phyloP scores from a whole-genome alignment of 345 rosid species.

The Kernera saxatilis region DNA sequence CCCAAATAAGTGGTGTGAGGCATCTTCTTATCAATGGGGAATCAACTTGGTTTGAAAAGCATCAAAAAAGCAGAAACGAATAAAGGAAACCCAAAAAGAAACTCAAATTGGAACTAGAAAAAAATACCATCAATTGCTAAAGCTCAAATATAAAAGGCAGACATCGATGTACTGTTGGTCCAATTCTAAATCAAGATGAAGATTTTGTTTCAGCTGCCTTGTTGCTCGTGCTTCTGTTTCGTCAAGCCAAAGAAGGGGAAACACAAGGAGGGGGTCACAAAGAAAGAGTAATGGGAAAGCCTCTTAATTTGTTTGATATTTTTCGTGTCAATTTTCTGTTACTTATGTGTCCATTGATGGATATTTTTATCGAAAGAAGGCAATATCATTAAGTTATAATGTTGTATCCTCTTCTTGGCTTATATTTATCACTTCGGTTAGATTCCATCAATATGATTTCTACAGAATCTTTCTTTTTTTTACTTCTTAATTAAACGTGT shows the following conservation, averaged over 20 bases:
- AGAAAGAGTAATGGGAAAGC: constrained; percentile 16
- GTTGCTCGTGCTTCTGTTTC: constrained; percentile 42
- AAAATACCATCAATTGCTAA: neutral
- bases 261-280: constrained; percentile 38
- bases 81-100: neutral
- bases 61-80: constrained; percentile 31
- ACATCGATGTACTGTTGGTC: neutral
- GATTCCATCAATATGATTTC: neutral
- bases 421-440: neutral
- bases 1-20: neutral
- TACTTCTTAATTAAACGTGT: neutral
- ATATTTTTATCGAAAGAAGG: neutral
- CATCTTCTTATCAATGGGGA: constrained; percentile 29
- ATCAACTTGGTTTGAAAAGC: constrained; percentile 29
- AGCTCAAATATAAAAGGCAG: neutral
- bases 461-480: neutral
- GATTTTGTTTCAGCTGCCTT: constrained; percentile 53
- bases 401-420: neutral
- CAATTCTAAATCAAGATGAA: constrained; percentile 38
- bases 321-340: constrained; percentile 2
- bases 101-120: neutral
- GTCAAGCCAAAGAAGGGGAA: constrained; percentile 43
- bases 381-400: neutral
- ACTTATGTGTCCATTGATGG: neutral
- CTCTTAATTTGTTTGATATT: neutral